Conservation (phyloP, 129 eudicot species). For the Pulicaria dysenterica region DNA sequence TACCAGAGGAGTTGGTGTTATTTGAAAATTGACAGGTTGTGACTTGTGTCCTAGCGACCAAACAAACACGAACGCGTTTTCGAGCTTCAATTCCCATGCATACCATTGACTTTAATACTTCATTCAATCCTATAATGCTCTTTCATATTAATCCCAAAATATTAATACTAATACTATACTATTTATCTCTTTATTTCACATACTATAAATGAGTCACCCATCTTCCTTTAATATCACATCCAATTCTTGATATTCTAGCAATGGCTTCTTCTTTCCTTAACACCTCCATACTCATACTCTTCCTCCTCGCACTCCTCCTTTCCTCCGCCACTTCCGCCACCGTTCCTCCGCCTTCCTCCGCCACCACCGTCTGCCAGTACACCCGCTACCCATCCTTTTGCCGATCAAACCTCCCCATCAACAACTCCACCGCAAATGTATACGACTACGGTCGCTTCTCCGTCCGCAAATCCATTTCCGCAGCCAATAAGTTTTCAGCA, state of each 20-base stretch:
- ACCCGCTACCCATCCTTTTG: slow-evolving; percentile 70
- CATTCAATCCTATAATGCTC: background rate
- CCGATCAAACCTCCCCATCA: slow-evolving; percentile 43
- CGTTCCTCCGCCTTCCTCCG: slow-evolving; percentile 14
- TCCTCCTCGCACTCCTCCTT: background rate
- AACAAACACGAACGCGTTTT: slow-evolving; percentile 34
- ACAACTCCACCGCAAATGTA: slow-evolving; percentile 50
- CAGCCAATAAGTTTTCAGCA: slow-evolving; percentile 48
- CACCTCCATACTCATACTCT: slow-evolving; percentile 5
- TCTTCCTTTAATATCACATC: background rate
- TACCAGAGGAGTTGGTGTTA: background rate
- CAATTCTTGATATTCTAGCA: background rate
- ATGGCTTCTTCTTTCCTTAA: background rate
- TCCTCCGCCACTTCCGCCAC: slow-evolving; percentile 13
- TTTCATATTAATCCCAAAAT: background rate
- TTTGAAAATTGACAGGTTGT: slow-evolving; percentile 23
- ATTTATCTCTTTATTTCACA: background rate
- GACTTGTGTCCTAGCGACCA: slow-evolving; percentile 22
- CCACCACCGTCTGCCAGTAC: slow-evolving; percentile 45
- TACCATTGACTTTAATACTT: slow-evolving; percentile 21
- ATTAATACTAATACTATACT: background rate
- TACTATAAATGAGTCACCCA: slow-evolving; percentile 24
- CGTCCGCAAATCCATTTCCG: slow-evolving; percentile 56
- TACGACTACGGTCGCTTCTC: slow-evolving; percentile 65
- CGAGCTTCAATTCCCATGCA: slow-evolving; percentile 30